These are phyloP conservation scores for Lepidium sativum DNA, from an alignment of 345 rosid genomes.

Conservation along the genomic window DNA sequence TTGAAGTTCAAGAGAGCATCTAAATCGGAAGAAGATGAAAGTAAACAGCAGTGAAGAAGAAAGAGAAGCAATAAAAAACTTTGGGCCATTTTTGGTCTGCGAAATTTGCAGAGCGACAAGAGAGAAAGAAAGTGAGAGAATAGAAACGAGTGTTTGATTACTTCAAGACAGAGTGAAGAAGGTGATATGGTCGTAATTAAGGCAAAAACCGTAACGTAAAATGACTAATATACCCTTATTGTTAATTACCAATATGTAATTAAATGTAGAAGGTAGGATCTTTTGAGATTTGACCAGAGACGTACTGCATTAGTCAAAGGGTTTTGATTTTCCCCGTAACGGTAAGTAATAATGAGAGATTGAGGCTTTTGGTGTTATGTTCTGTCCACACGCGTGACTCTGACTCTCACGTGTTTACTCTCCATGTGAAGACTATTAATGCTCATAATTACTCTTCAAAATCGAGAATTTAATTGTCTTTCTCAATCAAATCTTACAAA, in stretches of 20 bases:
- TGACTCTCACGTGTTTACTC: conserved; percentile 14
- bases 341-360: conserved; percentile 3
- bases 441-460: conserved; percentile 12
- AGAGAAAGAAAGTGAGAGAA: background rate
- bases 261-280: conserved; percentile 1
- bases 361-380: background rate
- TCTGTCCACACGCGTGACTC: conserved; percentile 15
- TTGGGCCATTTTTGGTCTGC: conserved; percentile 42
- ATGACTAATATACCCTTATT: conserved; percentile 14
- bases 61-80: conserved; percentile 3
- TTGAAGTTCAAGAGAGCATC: conserved; percentile 47
- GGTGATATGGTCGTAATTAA: conserved; percentile 23
- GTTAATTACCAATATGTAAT: background rate
- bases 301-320: background rate
- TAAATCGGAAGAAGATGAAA: conserved; percentile 38
- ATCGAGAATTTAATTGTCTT: conserved; percentile 1
- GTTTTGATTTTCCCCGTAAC: conserved; percentile 13
- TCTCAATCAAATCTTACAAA: background rate
- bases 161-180: background rate
- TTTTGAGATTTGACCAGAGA: conserved; percentile 2
- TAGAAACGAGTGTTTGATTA: conserved; percentile 4
- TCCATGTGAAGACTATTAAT: conserved; percentile 25
- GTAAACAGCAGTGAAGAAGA: background rate
- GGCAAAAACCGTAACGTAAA: background rate
- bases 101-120: background rate